phyloP scores from a whole-genome alignment of 306 rosid species.

The Parietaria judaica region DNA sequence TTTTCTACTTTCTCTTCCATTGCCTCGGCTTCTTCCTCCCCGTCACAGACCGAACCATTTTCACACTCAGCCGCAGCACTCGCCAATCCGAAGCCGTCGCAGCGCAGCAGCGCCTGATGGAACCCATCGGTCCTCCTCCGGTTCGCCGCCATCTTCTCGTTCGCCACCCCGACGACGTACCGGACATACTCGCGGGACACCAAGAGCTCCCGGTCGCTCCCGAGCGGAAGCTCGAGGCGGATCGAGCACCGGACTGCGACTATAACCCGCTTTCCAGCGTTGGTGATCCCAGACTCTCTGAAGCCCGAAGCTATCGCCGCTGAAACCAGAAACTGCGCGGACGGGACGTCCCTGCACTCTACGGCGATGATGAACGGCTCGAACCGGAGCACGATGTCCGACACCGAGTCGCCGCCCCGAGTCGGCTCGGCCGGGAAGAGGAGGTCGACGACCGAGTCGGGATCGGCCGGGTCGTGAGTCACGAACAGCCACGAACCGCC shows the following conservation, averaged over 20 bases:
- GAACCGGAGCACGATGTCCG: constrained; percentile 73
- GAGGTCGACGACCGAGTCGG: constrained; percentile 48
- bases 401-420: constrained; percentile 9
- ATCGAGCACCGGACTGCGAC: constrained; percentile 89
- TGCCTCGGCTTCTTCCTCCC: constrained; percentile 13
- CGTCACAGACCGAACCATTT: constrained; percentile 1
- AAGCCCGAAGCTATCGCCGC: constrained; percentile 79
- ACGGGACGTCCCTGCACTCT: constrained; percentile 63
- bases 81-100: constrained; percentile 18
- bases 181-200: constrained; percentile 63
- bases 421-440: constrained; percentile 42
- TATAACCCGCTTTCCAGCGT: constrained; percentile 62
- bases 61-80: constrained; percentile 10
- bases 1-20: constrained; percentile 21
- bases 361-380: constrained; percentile 87
- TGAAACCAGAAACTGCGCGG: constrained; percentile 76
- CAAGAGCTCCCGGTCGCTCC: constrained; percentile 42
- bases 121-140: constrained; percentile 67
- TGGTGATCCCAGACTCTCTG: constrained; percentile 85
- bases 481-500: constrained; percentile 86
- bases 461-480: constrained; percentile 66
- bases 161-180: constrained; percentile 60
- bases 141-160: constrained; percentile 80
- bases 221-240: constrained; percentile 75
- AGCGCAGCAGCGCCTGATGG: constrained; percentile 37